phyloP scores from a whole-genome alignment of 768 basidiomycete genomes.

The Lentinula aciculospora region DNA sequence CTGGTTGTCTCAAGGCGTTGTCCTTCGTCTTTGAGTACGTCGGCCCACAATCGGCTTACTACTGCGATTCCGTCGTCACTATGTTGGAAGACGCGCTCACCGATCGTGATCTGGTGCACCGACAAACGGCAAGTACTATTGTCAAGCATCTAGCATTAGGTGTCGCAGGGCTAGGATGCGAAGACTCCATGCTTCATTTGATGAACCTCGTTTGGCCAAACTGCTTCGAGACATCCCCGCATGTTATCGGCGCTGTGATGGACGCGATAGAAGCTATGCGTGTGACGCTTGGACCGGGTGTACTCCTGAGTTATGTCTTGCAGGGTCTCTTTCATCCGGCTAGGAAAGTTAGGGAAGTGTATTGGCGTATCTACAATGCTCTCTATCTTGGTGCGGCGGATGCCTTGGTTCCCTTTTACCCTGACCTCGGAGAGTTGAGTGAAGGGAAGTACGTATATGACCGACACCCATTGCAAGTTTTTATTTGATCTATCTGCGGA shows the following conservation, averaged over 20 bases:
- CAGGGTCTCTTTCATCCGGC: slow-evolving; percentile 98
- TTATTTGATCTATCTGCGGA: slow-evolving; percentile 44
- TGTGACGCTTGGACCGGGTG: slow-evolving; percentile 90
- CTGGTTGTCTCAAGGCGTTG: slow-evolving; percentile 96
- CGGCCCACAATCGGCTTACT: slow-evolving; percentile 93
- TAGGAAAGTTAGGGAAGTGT: slow-evolving; percentile 94
- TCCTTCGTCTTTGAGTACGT: slow-evolving; percentile 99
- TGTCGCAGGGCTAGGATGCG: slow-evolving; percentile 93
- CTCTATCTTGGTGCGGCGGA: slow-evolving; percentile 89
- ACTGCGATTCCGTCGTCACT: slow-evolving; percentile 94
- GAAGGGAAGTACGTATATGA: slow-evolving; percentile 90
- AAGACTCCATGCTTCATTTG: slow-evolving; percentile 95
- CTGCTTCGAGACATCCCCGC: slow-evolving; percentile 96
- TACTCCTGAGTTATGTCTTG: slow-evolving; percentile 85
- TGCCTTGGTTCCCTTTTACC: slow-evolving; percentile 92
- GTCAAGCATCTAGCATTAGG: slow-evolving; percentile 98
- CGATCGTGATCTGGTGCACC: slow-evolving; percentile 96
- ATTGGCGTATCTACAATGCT: slow-evolving; percentile 96
- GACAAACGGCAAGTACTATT: slow-evolving; percentile 96
- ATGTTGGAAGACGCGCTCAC: slow-evolving; percentile 98
- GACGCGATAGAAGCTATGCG: slow-evolving; percentile 98
- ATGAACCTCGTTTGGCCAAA: slow-evolving; percentile 99
- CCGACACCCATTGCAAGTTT: slow-evolving; percentile 78
- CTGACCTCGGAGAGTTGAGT: slow-evolving; percentile 83
- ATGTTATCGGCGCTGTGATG: slow-evolving; percentile 98